These are phyloP conservation scores for Boechera retrofracta DNA, from an alignment of 345 rosid species.

Conservation along the genomic window DNA sequence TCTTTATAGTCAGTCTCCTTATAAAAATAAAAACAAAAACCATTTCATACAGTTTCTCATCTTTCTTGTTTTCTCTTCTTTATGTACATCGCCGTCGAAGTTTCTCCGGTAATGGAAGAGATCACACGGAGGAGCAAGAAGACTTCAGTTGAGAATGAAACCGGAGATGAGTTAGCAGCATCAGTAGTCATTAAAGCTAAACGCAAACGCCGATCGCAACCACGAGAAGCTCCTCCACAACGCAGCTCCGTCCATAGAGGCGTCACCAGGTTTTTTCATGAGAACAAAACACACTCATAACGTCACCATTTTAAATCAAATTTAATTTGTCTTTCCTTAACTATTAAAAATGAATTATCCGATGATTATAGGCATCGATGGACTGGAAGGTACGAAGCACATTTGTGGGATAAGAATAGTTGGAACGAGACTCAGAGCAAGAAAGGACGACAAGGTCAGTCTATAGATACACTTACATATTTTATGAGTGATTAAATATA, in stretches of 20 bases:
- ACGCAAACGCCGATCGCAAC: constrained; percentile 78
- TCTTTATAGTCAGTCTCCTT: constrained; percentile 33
- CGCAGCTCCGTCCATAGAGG: constrained; percentile 91
- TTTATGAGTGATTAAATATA: not conserved
- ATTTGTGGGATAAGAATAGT: constrained; percentile 85
- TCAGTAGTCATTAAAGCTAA: constrained; percentile 56
- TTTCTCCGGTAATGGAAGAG: constrained; percentile 26
- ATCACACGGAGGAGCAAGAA: constrained; percentile 29
- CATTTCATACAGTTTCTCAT: constrained; percentile 17
- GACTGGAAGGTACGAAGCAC: constrained; percentile 89
- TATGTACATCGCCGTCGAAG: constrained; percentile 20
- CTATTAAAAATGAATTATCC: not conserved
- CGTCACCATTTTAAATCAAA: not conserved
- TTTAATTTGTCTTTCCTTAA: not conserved
- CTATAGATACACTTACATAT: not conserved
- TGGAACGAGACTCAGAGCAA: constrained; percentile 86
- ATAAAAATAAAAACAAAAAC: not conserved
- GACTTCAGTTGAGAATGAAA: constrained; percentile 19
- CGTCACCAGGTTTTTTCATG: constrained; percentile 65
- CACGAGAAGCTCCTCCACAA: constrained; percentile 86
- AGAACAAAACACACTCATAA: not conserved
- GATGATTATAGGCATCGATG: constrained; percentile 65
- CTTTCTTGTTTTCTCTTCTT: constrained; percentile 10
- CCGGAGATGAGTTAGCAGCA: constrained; percentile 25
- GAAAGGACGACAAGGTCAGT: constrained; percentile 85